Conservation (phyloP, 2,329 filamentous ascomycete genomes). For the Fusarium penzigii region DNA sequence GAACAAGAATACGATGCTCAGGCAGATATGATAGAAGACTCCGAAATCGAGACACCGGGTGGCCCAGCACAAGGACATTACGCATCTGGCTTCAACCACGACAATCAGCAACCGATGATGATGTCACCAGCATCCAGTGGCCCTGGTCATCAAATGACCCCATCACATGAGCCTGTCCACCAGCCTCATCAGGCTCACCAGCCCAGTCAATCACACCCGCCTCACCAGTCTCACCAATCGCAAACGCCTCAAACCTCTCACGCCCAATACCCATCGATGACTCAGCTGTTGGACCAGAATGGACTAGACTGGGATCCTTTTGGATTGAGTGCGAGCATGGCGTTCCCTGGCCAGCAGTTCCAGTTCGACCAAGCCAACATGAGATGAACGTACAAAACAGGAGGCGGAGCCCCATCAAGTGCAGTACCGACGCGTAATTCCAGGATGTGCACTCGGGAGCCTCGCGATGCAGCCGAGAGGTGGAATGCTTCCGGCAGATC, state of each 20-base stretch:
- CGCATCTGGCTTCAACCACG: slow-evolving; percentile 53
- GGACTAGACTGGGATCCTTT: slow-evolving; percentile 87
- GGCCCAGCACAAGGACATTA: slow-evolving; percentile 62
- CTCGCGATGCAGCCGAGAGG: slow-evolving; percentile 13
- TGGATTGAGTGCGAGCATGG: slow-evolving; percentile 90
- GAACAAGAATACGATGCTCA: slow-evolving; percentile 97
- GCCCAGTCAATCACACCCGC: background rate
- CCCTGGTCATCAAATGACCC: slow-evolving; percentile 38
- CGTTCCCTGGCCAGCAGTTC: slow-evolving; percentile 84
- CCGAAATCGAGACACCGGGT: slow-evolving; percentile 67
- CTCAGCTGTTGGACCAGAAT: slow-evolving; percentile 71
- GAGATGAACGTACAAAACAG: slow-evolving; percentile 33
- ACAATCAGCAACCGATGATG: slow-evolving; percentile 44
- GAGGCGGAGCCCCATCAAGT: slow-evolving; percentile 6
- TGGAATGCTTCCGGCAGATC: slow-evolving; percentile 7
- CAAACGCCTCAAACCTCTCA: slow-evolving; percentile 22
- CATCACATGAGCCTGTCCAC: slow-evolving; percentile 36
- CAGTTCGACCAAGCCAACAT: slow-evolving; percentile 67
- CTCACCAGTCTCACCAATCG: slow-evolving; percentile 28
- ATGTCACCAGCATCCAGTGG: slow-evolving; percentile 43
- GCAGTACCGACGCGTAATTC: slow-evolving; percentile 9
- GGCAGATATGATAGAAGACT: slow-evolving; percentile 84
- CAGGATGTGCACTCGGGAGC: slow-evolving; percentile 15
- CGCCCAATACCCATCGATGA: slow-evolving; percentile 62
- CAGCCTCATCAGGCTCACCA: slow-evolving; percentile 3